Conservation (phyloP, 371 early-diverging fungal genomes). For the Blakeslea trispora region DNA sequence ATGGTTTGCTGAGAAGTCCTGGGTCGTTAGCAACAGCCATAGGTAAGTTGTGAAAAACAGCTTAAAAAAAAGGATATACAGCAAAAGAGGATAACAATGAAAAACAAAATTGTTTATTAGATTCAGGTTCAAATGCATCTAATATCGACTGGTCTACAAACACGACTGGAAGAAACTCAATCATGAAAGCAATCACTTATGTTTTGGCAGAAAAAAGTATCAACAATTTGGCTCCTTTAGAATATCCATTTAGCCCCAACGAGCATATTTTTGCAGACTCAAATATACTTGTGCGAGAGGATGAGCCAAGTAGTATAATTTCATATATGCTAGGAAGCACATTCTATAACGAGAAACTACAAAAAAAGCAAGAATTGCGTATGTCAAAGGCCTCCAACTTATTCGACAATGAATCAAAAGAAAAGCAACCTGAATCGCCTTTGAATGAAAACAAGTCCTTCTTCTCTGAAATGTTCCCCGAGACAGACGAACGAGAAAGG, state of each 20-base stretch:
- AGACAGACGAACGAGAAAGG: conserved; percentile 28
- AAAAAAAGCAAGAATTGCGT: conserved; percentile 32
- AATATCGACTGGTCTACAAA: conserved; percentile 32
- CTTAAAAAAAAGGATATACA: too few species aligned
- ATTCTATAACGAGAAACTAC: conserved; percentile 44
- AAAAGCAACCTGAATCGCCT: conserved; percentile 3
- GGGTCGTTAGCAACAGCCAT: too few species aligned
- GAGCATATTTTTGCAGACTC: conserved; percentile 89
- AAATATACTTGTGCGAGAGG: conserved; percentile 83
- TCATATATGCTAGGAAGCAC: conserved; percentile 74
- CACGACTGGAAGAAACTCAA: conserved; percentile 51
- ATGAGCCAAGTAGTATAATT: conserved; percentile 93
- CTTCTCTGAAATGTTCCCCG: conserved; percentile 29
- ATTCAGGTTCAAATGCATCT: conserved; percentile 7
- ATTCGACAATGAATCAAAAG: conserved; percentile 4
- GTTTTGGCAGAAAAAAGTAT: conserved; percentile 71
- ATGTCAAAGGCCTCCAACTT: conserved; percentile 21
- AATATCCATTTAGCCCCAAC: conserved; percentile 73
- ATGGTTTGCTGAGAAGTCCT: neutral
- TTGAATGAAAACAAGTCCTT: conserved; percentile 13
- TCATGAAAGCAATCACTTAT: conserved; percentile 77
- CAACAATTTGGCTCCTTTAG: conserved; percentile 67
- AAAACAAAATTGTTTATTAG: neutral
- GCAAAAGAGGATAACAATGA: neutral
- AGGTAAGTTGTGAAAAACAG: too few species aligned